Evolutionary conservation across 2,329 filamentous ascomycete genomes (phyloP), one percentile per base, ranked within the genome.

Genomic region (Colletotrichum tropicicola): DNA sequence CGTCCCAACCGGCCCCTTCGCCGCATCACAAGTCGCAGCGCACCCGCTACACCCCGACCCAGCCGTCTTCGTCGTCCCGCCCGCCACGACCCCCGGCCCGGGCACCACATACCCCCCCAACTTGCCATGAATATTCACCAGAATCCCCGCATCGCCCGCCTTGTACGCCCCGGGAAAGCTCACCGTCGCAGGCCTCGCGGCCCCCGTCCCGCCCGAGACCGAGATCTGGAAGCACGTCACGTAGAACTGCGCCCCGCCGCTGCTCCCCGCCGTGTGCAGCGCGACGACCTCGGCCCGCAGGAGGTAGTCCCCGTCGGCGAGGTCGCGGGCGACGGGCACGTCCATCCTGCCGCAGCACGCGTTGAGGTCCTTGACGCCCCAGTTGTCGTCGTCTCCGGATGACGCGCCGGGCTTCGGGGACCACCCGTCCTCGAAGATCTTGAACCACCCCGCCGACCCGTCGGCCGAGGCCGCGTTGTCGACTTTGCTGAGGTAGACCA

Each of bases 401-500:
- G 68, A 66, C n/a, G 75, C 73, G 23, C 54, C 48, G 23, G 72
- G 25, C 60, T 75, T 75, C 2, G 73, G 66, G 7, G 62, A 47
- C 78, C 82, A 81, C 3, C 82, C 80, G 67, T 83, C 78, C 64
- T 83, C 78, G 68, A 80, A 83, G 65, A 87, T 80, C 77, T 87
- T 87, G 78, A 86, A 86, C 82, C 82, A 87, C 4, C 74, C 72
- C 3, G 75, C 71, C 1, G 77, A 74, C 10, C 80, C 80, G 61
- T 79, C 77, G 48, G 83, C 82, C 0, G 75, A 79, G 30, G 78
- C 72, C 4, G 85, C 80, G 69, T 86, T 79, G 25, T 75, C 65
- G 19, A 87, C 84, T 67, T 83, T 80, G 71, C 79, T 79, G 59
- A 86, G 76, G 72, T 86, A 86, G 1, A 84, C 78, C 51, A 84